A percentile compares a stretch with the other conserved stretches of the same genome.
Evolutionary conservation across 805 yeast species (phyloP).

Genomic region (Tetrapisispora phaffii): DNA sequence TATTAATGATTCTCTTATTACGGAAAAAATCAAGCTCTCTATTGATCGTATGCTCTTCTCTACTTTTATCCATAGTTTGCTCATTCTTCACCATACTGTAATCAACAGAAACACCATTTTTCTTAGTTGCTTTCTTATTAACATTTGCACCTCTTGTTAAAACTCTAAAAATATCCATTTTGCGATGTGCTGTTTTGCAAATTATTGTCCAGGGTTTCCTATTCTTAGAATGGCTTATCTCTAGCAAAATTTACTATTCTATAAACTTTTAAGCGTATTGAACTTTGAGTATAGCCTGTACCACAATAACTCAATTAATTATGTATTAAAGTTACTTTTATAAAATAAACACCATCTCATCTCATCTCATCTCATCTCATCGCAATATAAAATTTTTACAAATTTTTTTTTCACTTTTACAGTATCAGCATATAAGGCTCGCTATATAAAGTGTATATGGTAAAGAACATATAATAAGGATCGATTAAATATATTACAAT

Average conservation of each 20-base stretch:
- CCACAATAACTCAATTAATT: not conserved
- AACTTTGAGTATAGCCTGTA: not conserved
- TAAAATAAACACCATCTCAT: no score
- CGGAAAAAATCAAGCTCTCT: slow-evolving; percentile 80
- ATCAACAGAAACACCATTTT: slow-evolving; percentile 18
- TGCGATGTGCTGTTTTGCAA: not conserved
- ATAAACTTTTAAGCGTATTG: no score
- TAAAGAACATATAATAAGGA: no score
- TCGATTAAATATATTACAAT: not conserved
- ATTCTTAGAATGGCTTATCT: no score
- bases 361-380: slow-evolving; percentile 8
- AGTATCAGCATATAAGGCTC: not conserved
- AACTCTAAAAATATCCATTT: slow-evolving; percentile 83
- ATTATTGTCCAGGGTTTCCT: no score
- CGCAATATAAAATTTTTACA: not conserved
- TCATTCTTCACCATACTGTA: slow-evolving; percentile 8
- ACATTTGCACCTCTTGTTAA: slow-evolving; percentile 79
- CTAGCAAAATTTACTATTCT: no score
- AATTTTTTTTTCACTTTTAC: not conserved
- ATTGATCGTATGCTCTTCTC: slow-evolving; percentile 40
- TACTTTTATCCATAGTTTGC: slow-evolving; percentile 28
- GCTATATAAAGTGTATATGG: no score
- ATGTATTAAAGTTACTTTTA: not conserved
- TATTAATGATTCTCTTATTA: slow-evolving; percentile 35
- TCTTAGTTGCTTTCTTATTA: slow-evolving; percentile 35